phyloP scores from a whole-genome alignment of 805 yeast genomes.

The Tetrapisispora namnaoensis region DNA sequence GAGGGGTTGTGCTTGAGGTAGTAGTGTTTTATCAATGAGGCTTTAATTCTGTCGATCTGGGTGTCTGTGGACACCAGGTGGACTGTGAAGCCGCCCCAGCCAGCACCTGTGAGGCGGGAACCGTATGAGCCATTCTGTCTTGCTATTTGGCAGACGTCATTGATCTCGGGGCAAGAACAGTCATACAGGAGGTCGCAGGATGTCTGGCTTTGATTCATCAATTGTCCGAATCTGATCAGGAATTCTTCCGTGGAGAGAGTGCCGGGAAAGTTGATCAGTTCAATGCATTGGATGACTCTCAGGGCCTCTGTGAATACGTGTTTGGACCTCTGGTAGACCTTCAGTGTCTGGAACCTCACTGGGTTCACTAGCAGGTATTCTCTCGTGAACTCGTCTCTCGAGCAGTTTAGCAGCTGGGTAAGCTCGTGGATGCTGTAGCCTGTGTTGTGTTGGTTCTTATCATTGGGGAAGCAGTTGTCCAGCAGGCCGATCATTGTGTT shows the following conservation, averaged over 20 bases:
- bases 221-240: conserved; percentile 37
- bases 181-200: conserved; percentile 41
- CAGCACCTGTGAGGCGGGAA: conserved; percentile 70
- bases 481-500: conserved; percentile 34
- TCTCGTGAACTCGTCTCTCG: conserved; percentile 34
- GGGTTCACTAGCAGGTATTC: conserved; percentile 42
- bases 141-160: conserved; percentile 46
- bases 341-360: conserved; percentile 44
- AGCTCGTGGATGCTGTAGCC: conserved; percentile 46
- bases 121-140: conserved; percentile 48
- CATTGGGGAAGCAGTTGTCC: conserved; percentile 33
- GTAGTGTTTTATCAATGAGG: conserved; percentile 42
- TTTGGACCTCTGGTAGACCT: conserved; percentile 47
- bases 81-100: conserved; percentile 70
- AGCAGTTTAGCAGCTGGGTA: conserved; percentile 34
- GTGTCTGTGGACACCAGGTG: conserved; percentile 37
- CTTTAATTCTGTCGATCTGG: conserved; percentile 29
- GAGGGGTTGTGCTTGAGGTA: conserved; percentile 41
- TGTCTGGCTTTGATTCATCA: conserved; percentile 51
- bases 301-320: conserved; percentile 57
- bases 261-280: conserved; percentile 27
- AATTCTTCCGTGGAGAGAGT: conserved; percentile 22
- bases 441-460: conserved; percentile 16
- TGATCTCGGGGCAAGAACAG: conserved; percentile 48
- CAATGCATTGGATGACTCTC: conserved; percentile 44